Conservation (phyloP, 2,329 filamentous ascomycete species). For the Fusarium anthophilum region DNA sequence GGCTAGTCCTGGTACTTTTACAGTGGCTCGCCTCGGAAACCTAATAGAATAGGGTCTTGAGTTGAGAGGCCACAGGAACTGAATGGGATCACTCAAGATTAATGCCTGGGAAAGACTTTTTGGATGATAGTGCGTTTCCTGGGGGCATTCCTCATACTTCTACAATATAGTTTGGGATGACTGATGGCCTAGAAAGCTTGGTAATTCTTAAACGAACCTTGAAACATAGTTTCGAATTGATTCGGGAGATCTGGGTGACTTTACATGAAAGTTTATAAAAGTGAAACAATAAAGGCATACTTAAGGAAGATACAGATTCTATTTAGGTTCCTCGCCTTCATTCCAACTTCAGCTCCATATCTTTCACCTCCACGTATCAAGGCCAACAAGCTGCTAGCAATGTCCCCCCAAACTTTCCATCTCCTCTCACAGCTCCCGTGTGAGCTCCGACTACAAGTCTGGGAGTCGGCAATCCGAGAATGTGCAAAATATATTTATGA, state of each 20-base stretch:
- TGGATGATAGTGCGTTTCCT: background rate
- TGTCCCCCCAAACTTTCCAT: background rate
- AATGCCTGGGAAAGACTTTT: background rate
- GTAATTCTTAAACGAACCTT: background rate
- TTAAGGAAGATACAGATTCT: background rate
- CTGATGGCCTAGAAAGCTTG: background rate
- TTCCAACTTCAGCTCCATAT: background rate
- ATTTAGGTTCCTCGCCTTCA: accelerated
- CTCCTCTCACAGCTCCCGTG: background rate
- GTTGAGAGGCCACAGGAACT: background rate
- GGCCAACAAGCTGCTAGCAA: background rate
- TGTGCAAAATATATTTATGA: background rate
- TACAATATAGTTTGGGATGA: background rate
- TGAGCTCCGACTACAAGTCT: background rate
- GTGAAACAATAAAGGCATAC: background rate
- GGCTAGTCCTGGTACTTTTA: background rate
- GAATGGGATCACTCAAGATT: background rate
- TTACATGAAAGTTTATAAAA: background rate
- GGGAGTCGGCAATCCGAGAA: background rate
- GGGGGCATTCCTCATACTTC: accelerated
- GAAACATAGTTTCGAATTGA: background rate
- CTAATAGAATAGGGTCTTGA: background rate
- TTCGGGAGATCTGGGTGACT: background rate
- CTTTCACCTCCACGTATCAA: background rate
- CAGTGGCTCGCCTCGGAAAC: background rate